Conservation (phyloP, 345 rosid species). For the Brassica juncea region DNA sequence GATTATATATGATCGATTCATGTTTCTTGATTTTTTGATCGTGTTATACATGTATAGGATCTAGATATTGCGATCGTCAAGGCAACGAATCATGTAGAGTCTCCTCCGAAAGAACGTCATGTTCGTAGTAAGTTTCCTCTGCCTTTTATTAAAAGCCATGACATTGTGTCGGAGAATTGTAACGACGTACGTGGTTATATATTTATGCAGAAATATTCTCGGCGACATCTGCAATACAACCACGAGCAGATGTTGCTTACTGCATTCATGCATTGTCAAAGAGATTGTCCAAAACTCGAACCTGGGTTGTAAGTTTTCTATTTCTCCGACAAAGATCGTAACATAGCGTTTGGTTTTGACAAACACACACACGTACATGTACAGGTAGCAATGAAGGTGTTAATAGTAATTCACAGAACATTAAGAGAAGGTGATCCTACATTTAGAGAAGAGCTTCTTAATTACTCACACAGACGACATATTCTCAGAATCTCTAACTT, state of each 20-base stretch:
- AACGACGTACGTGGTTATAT: neutral
- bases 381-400: constrained; percentile 88
- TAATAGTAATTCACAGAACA: constrained; percentile 95
- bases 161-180: neutral
- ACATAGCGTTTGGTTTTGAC: neutral
- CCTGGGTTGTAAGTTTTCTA: constrained; percentile 65
- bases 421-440: constrained; percentile 96
- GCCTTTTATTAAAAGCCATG: neutral
- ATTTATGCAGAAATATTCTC: constrained; percentile 63
- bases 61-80: constrained; percentile 95
- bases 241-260: constrained; percentile 93
- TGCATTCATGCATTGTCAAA: constrained; percentile 84
- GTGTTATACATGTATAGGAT: constrained; percentile 46
- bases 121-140: constrained; percentile 66
- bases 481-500: constrained; percentile 89
- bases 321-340: neutral
- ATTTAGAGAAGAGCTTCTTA: constrained; percentile 82
- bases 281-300: constrained; percentile 81
- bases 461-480: constrained; percentile 69
- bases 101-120: constrained; percentile 97
- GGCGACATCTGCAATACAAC: constrained; percentile 84
- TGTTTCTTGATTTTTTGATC: neutral
- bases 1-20: neutral
- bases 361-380: neutral
- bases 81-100: constrained; percentile 93